These are phyloP conservation scores for Apiospora hydei DNA, from an alignment of 2,329 filamentous ascomycete genomes.

Conservation along the genomic window DNA sequence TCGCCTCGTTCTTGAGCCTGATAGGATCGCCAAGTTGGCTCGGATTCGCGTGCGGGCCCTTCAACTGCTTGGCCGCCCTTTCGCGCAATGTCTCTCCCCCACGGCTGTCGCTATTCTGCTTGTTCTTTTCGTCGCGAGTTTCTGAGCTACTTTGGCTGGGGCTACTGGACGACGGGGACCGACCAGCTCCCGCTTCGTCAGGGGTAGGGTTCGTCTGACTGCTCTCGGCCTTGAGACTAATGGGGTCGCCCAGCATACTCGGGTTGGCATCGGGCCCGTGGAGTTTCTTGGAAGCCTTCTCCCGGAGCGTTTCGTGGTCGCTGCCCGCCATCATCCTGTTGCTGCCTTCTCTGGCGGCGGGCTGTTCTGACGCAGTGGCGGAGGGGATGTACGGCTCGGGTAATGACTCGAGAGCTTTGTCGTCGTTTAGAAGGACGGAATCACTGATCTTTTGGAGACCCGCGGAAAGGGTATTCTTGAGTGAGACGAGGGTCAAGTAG, in stretches of 20 bases:
- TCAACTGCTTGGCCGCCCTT: constrained; percentile 33
- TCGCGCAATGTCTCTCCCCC: constrained; percentile 31
- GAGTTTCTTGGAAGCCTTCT: constrained; percentile 39
- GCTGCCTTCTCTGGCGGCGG: constrained; percentile 37
- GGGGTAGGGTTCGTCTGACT: constrained; percentile 40
- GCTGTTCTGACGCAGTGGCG: neutral
- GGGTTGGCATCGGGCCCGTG: constrained; percentile 44
- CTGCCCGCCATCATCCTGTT: constrained; percentile 41
- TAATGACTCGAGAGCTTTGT: constrained; percentile 26
- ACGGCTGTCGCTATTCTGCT: no score
- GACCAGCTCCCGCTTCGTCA: constrained; percentile 34
- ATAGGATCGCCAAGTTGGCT: constrained; percentile 37
- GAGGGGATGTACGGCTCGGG: constrained; percentile 27
- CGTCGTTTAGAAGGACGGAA: constrained; percentile 22
- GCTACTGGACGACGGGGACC: constrained; percentile 23
- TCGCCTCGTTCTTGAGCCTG: constrained; percentile 36
- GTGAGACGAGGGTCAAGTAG: constrained; percentile 5
- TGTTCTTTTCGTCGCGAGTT: neutral
- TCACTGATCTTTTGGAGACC: constrained; percentile 5
- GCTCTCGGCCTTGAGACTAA: constrained; percentile 49
- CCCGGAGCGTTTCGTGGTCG: constrained; percentile 36
- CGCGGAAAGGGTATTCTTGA: constrained; percentile 1
- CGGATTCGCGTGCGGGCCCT: constrained; percentile 36
- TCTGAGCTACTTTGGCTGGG: neutral
- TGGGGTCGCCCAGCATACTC: constrained; percentile 48